Base-by-base conservation (phyloP, 768 basidiomycete species). In the Artomyces pyxidatus region DNA sequence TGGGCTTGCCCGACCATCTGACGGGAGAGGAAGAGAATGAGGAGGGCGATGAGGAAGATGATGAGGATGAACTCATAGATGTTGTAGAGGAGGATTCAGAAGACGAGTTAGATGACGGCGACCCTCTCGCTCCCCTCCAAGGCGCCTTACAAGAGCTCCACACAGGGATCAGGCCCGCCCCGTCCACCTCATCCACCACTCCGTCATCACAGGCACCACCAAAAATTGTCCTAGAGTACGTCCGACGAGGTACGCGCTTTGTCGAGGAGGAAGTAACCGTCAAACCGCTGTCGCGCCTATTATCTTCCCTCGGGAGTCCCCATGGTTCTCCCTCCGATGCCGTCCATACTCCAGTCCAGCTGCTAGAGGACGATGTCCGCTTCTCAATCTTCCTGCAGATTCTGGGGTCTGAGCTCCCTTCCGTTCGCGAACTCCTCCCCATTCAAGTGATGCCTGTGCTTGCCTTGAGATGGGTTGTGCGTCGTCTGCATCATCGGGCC, bases 221-320 rank as follows among this genome's bases (percentile, higher is more conserved):
- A 12, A 71, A 65, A 45, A 42, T 54, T 11, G 58, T 77, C 21
- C 61, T 51, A 6, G 86, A 89, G 54, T 83, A 87, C 52, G 60
- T 85, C 39, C 77, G 88, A 30, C 79, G 83, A 12, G 88, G 87
- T 16, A 76, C 77, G 2, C 73, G 84, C 43, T 69, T 88, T 52
- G 75, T 75, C 5, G 57, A 74, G 14, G 85, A 88, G 56, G 67
- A 69, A 14, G 70, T 87, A n/a, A 49, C 42, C 0, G 78, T 87
- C 3, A 70, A 67, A 16, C 58, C 76, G 10, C 57, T 88, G 12
- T 50, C 65, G 35, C 68, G 72, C 10, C 61, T 87, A 16, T 63
- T 85, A 17, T 54, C 61, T n/a, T 65, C 67, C 37, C 44, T 57
- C 21, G 59, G 51, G 50, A 29, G 26, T 60, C 7, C 29, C 48